Evolutionary conservation across 176 grass and related monocot genomes (phyloP), one percentile per base, ranked within the genome.

Genomic region (Sorghum bicolor): DNA sequence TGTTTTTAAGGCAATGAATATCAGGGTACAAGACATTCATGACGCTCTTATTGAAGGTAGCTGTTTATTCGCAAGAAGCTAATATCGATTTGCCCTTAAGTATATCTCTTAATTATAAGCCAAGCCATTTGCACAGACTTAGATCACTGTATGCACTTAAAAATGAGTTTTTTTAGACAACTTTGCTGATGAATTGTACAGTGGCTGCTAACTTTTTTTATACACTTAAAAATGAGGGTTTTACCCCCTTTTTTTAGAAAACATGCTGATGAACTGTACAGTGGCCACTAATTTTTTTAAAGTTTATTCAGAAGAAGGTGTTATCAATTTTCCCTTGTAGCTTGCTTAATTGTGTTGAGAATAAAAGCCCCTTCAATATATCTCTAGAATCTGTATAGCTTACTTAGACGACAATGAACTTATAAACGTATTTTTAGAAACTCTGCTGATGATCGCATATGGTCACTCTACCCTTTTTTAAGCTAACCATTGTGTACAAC

Each of bases 1-100:
- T 72, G 94, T 94, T 82, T 91, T 98, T 28, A 95, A 98, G 89
- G 93, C 96, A 67, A 82, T 91, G 86, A 95, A 92, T 86, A 80
- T 93, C 63, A 94, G 80, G 73, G 83, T 85, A 72, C 85, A 90
- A 37, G 91, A 90, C 48, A 90, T 95, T 79, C 82, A 87, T 57
- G 28, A 86, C 75, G 89, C 96, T 17, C 75, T 98, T 5, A 75
- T 77, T 67, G 91, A 98, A 90, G 93, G 96, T 95, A 84, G 22
- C n/a, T 89, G 5, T 82, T 53, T 69, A 77, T 84, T 47, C 67
- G 37, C 31, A 64, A 67, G 9, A 64, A 70, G 12, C n/a, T 41
- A 5, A 72, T 57, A 1, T 82, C 8, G 13, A 37, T 77, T 25
- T 64, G 37, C 5, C 10, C 20, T 55, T 26, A 3, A 57, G 15